Evolutionary conservation across 495 filamentous ascomycete genomes (phyloP).

Genomic region (Cryomyces antarcticus): DNA sequence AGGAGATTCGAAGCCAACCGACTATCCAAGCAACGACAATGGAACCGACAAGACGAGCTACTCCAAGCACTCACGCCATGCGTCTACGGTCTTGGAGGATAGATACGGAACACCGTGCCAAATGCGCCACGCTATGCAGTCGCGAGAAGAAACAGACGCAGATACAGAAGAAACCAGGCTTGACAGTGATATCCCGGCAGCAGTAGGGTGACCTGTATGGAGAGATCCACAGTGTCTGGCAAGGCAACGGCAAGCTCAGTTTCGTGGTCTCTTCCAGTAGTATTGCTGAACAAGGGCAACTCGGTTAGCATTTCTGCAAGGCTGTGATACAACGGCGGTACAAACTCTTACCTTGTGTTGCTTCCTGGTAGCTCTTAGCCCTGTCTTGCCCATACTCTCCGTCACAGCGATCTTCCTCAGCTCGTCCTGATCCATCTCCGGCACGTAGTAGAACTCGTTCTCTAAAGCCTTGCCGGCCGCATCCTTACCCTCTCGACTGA

Average conservation of each 20-base stretch:
- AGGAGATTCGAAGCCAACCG: too few species aligned
- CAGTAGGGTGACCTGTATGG: too few species aligned
- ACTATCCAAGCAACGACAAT: too few species aligned
- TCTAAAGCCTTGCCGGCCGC: constrained; percentile 85
- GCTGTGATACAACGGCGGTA: neutral
- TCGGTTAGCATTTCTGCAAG: neutral
- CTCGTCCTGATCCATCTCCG: constrained; percentile 68
- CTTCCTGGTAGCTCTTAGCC: constrained; percentile 71
- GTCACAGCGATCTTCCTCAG: constrained; percentile 66
- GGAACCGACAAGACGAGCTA: too few species aligned
- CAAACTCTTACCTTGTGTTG: constrained; percentile 66
- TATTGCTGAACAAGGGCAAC: constrained; percentile 16
- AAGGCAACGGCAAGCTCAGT: constrained; percentile 1
- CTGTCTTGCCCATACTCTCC: constrained; percentile 66
- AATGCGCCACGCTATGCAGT: too few species aligned
- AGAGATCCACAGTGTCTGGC: too few species aligned
- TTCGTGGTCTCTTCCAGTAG: constrained; percentile 22
- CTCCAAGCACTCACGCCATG: too few species aligned
- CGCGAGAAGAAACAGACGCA: too few species aligned
- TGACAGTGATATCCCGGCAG: too few species aligned
- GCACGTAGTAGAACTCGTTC: constrained; percentile 94
- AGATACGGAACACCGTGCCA: too few species aligned
- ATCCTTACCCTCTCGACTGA: constrained; percentile 81
- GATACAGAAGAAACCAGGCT: too few species aligned
- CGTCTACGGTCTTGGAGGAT: too few species aligned